These are phyloP conservation scores for Capsicum chinense DNA, from an alignment of 257 asterid species.

Conservation along the genomic window DNA sequence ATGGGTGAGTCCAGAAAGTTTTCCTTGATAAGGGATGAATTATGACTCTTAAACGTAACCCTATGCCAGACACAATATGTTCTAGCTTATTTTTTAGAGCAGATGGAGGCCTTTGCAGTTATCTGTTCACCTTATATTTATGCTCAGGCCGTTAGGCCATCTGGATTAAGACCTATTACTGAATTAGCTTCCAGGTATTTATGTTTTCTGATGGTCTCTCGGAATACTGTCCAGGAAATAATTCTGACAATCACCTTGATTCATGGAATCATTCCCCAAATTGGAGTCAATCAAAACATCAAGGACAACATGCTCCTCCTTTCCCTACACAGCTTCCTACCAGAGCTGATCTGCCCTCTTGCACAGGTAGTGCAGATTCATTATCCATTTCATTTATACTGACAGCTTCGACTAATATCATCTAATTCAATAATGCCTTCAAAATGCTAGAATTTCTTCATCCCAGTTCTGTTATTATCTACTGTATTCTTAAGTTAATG, in stretches of 20 bases:
- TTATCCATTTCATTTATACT: background rate
- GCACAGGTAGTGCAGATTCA: constrained; percentile 62
- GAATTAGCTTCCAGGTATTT: background rate
- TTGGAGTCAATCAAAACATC: constrained; percentile 62
- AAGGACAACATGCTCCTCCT: constrained; percentile 57
- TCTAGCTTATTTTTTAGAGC: constrained; percentile 13
- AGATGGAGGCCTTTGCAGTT: constrained; percentile 13
- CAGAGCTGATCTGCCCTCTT: constrained; percentile 93
- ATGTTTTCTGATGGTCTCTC: constrained; percentile 34
- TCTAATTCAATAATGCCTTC: background rate
- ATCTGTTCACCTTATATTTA: background rate
- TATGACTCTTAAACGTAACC: background rate
- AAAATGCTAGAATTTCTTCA: constrained; percentile 8
- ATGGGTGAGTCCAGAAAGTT: background rate
- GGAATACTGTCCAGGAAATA: constrained; percentile 51
- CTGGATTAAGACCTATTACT: background rate
- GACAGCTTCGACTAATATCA: background rate
- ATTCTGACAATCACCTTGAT: constrained; percentile 60
- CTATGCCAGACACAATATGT: background rate
- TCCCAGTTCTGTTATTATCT: constrained; percentile 1
- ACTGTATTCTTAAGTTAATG: background rate
- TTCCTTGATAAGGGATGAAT: background rate
- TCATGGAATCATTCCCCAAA: constrained; percentile 55
- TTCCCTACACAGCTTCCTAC: constrained; percentile 90
- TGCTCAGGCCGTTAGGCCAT: constrained; percentile 10